phyloP scores from a whole-genome alignment of 2,329 filamentous ascomycete genomes.

The Fusarium redolens region DNA sequence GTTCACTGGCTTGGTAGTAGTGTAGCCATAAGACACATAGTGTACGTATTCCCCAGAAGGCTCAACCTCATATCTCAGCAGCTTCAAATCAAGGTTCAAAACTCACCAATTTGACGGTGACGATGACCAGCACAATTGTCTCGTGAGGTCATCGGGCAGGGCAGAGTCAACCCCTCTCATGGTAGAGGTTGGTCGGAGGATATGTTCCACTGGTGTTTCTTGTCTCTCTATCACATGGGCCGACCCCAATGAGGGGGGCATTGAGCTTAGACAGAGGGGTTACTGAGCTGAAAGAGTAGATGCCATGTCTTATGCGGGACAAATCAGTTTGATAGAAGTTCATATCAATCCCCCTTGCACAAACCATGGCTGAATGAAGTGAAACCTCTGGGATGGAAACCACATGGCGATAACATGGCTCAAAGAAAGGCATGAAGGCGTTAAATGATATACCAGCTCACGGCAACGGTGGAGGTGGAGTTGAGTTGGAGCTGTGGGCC shows the following conservation, averaged over 20 bases:
- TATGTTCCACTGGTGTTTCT: neutral
- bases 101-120: neutral
- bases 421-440: neutral
- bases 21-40: neutral
- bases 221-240: neutral
- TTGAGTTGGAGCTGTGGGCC: neutral
- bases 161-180: neutral
- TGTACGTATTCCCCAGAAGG: neutral
- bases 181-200: neutral
- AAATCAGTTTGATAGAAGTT: neutral
- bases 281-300: neutral
- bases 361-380: neutral
- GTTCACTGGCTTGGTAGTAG: neutral
- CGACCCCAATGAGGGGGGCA: neutral
- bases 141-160: neutral
- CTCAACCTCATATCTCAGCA: neutral
- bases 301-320: conserved; percentile 4
- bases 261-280: conserved; percentile 8
- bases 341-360: neutral
- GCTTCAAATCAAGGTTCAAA: neutral
- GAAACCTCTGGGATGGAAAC: neutral
- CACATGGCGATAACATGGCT: conserved; percentile 17
- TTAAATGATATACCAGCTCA: neutral
- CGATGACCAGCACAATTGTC: neutral
- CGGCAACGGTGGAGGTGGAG: neutral